These are phyloP conservation scores for Xylariaceae sp. DNA, from an alignment of 2,329 filamentous ascomycete species.

Conservation along the genomic window DNA sequence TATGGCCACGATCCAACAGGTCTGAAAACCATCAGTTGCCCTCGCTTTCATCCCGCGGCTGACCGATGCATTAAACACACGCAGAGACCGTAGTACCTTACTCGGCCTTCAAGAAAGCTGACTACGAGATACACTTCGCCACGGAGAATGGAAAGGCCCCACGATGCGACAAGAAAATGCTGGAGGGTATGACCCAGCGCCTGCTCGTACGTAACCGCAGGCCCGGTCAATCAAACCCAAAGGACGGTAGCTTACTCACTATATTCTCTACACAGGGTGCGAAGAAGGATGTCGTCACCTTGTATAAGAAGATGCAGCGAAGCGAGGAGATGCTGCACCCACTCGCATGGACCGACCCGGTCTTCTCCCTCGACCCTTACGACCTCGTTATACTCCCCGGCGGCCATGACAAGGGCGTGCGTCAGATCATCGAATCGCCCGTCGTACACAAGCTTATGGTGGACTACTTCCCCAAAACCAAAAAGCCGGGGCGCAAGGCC, in stretches of 20 bases:
- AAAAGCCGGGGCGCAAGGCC: slow-evolving; percentile 38
- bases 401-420: slow-evolving; percentile 48
- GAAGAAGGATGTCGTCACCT: slow-evolving; percentile 32
- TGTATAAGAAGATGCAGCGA: slow-evolving; percentile 39
- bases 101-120: slow-evolving; percentile 40
- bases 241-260: no score
- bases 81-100: slow-evolving; percentile 49
- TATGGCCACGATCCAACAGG: slow-evolving; percentile 53
- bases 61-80: neutral
- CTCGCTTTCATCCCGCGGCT: neutral
- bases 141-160: slow-evolving; percentile 45
- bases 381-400: slow-evolving; percentile 48
- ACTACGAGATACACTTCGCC: slow-evolving; percentile 44
- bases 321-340: slow-evolving; percentile 39
- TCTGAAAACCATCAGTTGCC: slow-evolving; percentile 16
- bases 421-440: slow-evolving; percentile 46
- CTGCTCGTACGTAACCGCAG: slow-evolving; percentile 35
- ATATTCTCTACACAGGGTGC: slow-evolving; percentile 34
- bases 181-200: slow-evolving; percentile 44
- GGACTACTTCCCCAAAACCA: slow-evolving; percentile 43
- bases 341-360: slow-evolving; percentile 38
- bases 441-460: slow-evolving; percentile 39
- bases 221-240: no score
- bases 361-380: slow-evolving; percentile 40
- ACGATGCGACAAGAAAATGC: slow-evolving; percentile 45